A percentile compares a stretch with the other conserved stretches of the same genome.
phyloP scores from a whole-genome alignment of 441 rosid genomes.

The Croton laevigatus region DNA sequence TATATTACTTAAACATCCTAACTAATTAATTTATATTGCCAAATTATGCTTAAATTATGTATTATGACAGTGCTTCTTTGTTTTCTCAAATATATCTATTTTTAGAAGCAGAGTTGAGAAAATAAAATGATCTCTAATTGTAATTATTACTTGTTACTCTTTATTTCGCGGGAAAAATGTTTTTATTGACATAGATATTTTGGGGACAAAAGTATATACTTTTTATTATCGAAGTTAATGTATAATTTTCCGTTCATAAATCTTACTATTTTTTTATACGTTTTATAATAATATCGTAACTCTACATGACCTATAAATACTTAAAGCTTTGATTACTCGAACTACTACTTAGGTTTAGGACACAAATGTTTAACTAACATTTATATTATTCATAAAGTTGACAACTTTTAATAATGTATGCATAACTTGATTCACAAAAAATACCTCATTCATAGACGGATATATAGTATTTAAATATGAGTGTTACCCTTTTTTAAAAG shows the following conservation, averaged over 20 bases:
- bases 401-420: not conserved
- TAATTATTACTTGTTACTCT: not conserved
- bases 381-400: not conserved
- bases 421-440: not conserved
- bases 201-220: no score
- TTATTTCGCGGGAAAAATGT: not conserved
- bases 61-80: not conserved
- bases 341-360: no score
- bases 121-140: not conserved
- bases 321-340: no score
- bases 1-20: conserved; percentile 16
- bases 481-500: no score
- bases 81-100: not conserved
- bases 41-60: conserved; percentile 9
- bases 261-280: no score
- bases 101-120: not conserved
- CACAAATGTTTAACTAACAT: no score
- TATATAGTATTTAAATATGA: not conserved
- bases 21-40: conserved; percentile 13
- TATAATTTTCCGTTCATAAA: no score
- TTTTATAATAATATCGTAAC: no score
- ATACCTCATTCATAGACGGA: not conserved
- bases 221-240: no score
- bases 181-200: no score
- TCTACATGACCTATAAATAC: no score